Evolutionary conservation across 2,329 filamentous ascomycete genomes (phyloP), one percentile per base, ranked within the genome.

Genomic region (Pestalotiopsis fici): DNA sequence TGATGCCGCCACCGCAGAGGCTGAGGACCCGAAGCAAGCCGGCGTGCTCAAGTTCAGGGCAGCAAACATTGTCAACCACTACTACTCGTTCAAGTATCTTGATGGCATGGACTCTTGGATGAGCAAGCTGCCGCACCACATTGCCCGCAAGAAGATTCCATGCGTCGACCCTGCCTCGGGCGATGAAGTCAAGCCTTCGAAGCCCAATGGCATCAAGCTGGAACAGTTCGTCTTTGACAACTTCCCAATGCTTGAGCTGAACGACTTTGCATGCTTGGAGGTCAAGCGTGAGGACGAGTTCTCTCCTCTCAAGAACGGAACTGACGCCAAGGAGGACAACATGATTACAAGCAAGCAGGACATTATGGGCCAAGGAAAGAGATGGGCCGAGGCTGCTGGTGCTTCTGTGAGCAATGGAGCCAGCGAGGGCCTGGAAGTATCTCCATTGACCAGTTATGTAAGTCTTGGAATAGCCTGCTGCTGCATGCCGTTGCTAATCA

Each of bases 141-240:
- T 99, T 70, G 96, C 96, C 57, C 90, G 92, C 80, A 99, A 99
- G 92, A 99, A 99, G 92, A 99, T 99, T 70, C 95, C 95, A 12
- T 91, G 89, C 78, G 87, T 93, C 72, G 90, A 97, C 78, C 87
- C 91, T 15, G 85, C 91, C 77, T 91, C 87, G 37, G 95, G 94
- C 70, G 90, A 93, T 79, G 88, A 89, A 0, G 85, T 97, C 80
- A 97, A 97, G 87, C 94, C 95, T 3, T 90, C 94, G 79, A 96
- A 94, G 84, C 94, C 96, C 71, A 99, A 99, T 78, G 96, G 96
- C 73, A 95, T 99, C 87, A 99, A 99, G 87, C 89, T 99, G 50
- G 96, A 99, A 87, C 96, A 98, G 82, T 99, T 98, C 75, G 95
- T 99, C 69, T 99, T 99, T 78, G 96, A 99, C 78, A 96, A 97